These are phyloP conservation scores for Lotmaria passim DNA, from an alignment of 208 protist species.

Conservation along the genomic window DNA sequence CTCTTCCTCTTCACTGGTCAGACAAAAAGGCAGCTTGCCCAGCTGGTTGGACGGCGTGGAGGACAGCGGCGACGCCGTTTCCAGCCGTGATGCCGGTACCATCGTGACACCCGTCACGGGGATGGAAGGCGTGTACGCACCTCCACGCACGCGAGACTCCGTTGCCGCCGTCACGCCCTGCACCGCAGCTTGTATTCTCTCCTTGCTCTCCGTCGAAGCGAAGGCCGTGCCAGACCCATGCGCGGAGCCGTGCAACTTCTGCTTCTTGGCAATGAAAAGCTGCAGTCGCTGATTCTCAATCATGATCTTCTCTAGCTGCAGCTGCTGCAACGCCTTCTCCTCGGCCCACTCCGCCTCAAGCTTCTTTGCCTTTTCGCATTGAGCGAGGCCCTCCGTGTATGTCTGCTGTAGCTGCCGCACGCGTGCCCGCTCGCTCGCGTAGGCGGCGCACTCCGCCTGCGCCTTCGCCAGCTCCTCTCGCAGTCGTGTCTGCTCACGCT, in stretches of 20 bases:
- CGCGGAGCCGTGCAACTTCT: slow-evolving; percentile 10
- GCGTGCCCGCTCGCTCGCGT: slow-evolving; percentile 31
- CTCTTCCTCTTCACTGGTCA: not conserved
- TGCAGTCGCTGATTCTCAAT: slow-evolving; percentile 77
- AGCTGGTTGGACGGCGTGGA: not conserved
- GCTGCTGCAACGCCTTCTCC: slow-evolving; percentile 58
- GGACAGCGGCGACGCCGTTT: not conserved
- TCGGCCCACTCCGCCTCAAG: slow-evolving; percentile 53
- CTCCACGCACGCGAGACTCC: not conserved
- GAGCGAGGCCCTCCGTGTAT: slow-evolving; percentile 43
- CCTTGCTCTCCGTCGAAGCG: slow-evolving; percentile 11
- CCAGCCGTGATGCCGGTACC: not conserved
- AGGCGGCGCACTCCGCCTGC: slow-evolving; percentile 30
- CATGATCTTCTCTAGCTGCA: slow-evolving; percentile 61
- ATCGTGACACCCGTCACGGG: not conserved
- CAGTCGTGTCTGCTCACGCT: slow-evolving; percentile 40
- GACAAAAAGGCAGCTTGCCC: not conserved
- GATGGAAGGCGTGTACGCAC: not conserved
- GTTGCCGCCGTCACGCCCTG: slow-evolving; percentile 10
- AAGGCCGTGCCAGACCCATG: not conserved
- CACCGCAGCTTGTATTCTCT: slow-evolving; percentile 10
- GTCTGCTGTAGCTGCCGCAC: slow-evolving; percentile 42
- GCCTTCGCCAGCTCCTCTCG: slow-evolving; percentile 37
- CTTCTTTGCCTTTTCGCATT: slow-evolving; percentile 33
- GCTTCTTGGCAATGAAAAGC: slow-evolving; percentile 44